These are phyloP conservation scores for Drechslerella stenobrocha DNA, from an alignment of 2,329 filamentous ascomycete species.

Conservation along the genomic window DNA sequence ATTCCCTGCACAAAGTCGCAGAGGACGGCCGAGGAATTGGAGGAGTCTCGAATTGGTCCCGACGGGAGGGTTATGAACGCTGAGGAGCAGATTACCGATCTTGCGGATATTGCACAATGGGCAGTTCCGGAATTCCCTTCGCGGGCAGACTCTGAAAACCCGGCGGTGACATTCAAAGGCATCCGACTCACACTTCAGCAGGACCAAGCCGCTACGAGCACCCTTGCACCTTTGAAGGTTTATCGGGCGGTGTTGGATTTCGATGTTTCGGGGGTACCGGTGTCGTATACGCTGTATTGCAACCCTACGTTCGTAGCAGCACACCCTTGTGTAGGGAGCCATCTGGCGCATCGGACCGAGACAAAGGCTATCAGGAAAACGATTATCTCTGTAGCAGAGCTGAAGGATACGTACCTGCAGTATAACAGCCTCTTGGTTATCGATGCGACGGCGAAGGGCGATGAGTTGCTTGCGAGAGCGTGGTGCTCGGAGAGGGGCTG, in stretches of 20 bases:
- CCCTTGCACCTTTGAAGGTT: conserved; percentile 33
- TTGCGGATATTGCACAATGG: conserved; percentile 46
- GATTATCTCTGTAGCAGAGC: conserved; percentile 33
- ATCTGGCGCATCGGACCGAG: conserved; percentile 38
- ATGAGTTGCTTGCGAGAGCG: conserved; percentile 42
- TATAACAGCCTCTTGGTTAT: conserved; percentile 45
- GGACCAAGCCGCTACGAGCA: conserved; percentile 39
- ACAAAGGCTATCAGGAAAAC: conserved; percentile 46
- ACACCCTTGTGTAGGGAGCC: conserved; percentile 43
- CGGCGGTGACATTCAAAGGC: conserved; percentile 21
- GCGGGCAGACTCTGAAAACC: conserved; percentile 28
- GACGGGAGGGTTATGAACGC: conserved; percentile 42
- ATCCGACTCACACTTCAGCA: conserved; percentile 41
- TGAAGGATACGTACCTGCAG: conserved; percentile 44
- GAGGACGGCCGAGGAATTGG: conserved; percentile 42
- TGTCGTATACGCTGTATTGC: conserved; percentile 43
- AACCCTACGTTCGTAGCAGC: conserved; percentile 48
- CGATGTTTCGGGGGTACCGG: conserved; percentile 35
- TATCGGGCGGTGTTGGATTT: conserved; percentile 45
- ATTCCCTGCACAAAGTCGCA: conserved; percentile 43
- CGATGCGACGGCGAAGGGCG: conserved; percentile 45
- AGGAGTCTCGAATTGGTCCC: conserved; percentile 33
- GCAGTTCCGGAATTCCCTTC: conserved; percentile 29
- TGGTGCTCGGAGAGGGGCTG: conserved; percentile 45
- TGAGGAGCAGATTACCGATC: conserved; percentile 44